Conservation (phyloP, 2,329 filamentous ascomycete genomes). For the Diaporthe citri region DNA sequence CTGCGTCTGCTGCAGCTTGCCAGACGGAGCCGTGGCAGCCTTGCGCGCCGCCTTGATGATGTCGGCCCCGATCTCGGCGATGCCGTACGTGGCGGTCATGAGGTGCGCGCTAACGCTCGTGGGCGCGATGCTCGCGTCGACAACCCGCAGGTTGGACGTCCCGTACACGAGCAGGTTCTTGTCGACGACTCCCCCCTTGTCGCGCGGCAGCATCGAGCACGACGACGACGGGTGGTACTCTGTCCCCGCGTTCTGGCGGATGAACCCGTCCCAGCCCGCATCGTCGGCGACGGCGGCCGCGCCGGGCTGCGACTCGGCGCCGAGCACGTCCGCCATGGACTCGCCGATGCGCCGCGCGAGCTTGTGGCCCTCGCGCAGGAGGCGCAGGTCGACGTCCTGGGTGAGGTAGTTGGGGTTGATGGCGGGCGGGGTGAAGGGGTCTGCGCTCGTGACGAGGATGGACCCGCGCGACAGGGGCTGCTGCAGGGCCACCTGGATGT, state of each 20-base stretch:
- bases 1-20: slow-evolving; percentile 6
- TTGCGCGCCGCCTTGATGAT: slow-evolving; percentile 30
- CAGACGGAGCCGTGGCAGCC: background rate
- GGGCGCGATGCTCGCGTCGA: slow-evolving; percentile 61
- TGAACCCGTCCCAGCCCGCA: slow-evolving; percentile 43
- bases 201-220: slow-evolving; percentile 58
- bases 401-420: slow-evolving; percentile 57
- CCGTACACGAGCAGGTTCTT: slow-evolving; percentile 58
- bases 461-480: slow-evolving; percentile 64
- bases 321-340: slow-evolving; percentile 49
- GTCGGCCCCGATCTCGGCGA: slow-evolving; percentile 43
- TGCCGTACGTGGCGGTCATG: slow-evolving; percentile 46
- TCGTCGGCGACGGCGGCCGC: slow-evolving; percentile 43
- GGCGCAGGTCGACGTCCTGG: slow-evolving; percentile 65
- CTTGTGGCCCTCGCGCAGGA: slow-evolving; percentile 55
- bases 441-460: slow-evolving; percentile 63
- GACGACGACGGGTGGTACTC: slow-evolving; percentile 58
- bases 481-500: slow-evolving; percentile 42
- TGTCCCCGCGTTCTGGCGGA: slow-evolving; percentile 43
- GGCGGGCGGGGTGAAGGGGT: slow-evolving; percentile 51
- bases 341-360: slow-evolving; percentile 48
- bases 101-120: slow-evolving; percentile 47
- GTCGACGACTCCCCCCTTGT: slow-evolving; percentile 59
- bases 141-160: slow-evolving; percentile 56
- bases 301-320: slow-evolving; percentile 53